Base-by-base conservation (phyloP, 176 grass and related monocot genomes). In the Canna indica region DNA sequence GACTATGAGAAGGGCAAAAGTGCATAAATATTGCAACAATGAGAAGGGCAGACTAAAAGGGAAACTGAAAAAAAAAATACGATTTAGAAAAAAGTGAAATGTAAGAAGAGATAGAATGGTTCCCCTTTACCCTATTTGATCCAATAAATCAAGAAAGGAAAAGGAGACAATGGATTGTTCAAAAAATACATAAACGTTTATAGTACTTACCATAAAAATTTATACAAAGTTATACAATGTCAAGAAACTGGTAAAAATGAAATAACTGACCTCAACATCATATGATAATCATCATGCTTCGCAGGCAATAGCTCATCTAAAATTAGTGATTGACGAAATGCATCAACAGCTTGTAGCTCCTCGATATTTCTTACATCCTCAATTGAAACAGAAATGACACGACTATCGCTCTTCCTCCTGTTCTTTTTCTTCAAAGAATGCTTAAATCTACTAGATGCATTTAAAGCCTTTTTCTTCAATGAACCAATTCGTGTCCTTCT, bases 231-330 rank as follows among this genome's bases (percentile, higher is more conserved):
- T n/a, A 66, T 66, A 38, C 3, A 66, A 24, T 66, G 54, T 36
- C 45, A 4, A 70, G 60, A 79, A 59, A 81, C 46, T 50, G 36
- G n/a, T 36, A 74, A 50, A 47, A 71, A 74, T 0, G 47, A 36
- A 47, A 22, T 70, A 67, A 3, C 25, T 35, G 31, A 83, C 93
- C 93, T 97, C 77, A 97, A 54, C 53, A 97, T 74, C 86, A 90
- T 97, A 85, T 97, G 88, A 82, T 97, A 97, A 72, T 97, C 93
- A 80, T 97, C 88, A 83, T 97, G 88, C 70, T 77, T 89, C 77
- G 79, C 16, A 66, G 88, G 93, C 72, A 97, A 81, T 75, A 97
- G 70, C 45, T 92, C 88, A 20, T 92, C 86, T 69, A 87, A 82
- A 74, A 92, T 16, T 58, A 97, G 67, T 3, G 83, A 71, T 41